Percentiles rank a stretch among this genome's conserved stretches.
phyloP scores from a whole-genome alignment of 2,329 filamentous ascomycete species.

The Tolypocladium tundrense region DNA sequence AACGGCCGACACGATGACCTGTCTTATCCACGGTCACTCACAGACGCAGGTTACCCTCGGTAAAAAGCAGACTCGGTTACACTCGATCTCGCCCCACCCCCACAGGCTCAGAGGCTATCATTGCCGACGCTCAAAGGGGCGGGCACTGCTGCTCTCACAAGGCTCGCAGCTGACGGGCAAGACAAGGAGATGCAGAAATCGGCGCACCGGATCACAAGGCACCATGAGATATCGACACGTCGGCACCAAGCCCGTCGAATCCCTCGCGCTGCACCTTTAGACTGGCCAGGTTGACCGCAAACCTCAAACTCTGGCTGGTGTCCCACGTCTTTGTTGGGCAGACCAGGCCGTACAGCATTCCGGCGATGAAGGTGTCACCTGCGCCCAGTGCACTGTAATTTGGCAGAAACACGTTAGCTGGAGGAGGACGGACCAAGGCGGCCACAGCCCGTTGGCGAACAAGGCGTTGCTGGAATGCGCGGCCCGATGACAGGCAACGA shows the following conservation, averaged over 20 bases:
- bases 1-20: neutral
- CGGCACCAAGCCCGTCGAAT: constrained; percentile 41
- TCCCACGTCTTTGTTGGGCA: constrained; percentile 39
- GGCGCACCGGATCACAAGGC: neutral
- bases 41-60: neutral
- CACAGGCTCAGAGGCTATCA: neutral
- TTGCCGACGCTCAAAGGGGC: neutral
- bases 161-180: neutral
- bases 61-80: neutral
- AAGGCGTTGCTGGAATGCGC: neutral
- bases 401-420: neutral
- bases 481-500: constrained; percentile 10
- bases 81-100: neutral
- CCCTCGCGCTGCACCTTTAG: constrained; percentile 59
- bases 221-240: constrained; percentile 11
- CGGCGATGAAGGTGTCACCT: constrained; percentile 67
- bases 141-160: neutral
- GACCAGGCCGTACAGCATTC: constrained; percentile 53
- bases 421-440: neutral
- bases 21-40: neutral
- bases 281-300: constrained; percentile 58
- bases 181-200: neutral
- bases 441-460: neutral
- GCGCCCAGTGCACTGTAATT: constrained; percentile 54
- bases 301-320: constrained; percentile 36